Conservation (phyloP, 805 yeast genomes). For the Pichia heedii region DNA sequence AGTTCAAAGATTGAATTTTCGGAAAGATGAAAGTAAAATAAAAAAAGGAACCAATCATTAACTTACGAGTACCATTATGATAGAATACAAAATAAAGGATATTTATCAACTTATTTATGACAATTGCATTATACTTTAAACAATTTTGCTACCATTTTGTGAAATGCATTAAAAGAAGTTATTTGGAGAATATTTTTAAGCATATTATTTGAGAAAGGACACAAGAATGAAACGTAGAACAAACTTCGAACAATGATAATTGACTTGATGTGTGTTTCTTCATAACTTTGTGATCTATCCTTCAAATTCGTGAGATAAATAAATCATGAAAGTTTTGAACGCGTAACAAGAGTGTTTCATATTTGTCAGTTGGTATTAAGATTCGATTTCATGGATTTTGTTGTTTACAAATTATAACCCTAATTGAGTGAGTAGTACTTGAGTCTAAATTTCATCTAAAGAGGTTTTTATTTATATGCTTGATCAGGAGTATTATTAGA, state of each 20-base stretch:
- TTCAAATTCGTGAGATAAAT: background rate
- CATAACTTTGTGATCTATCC: background rate
- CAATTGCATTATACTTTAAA: background rate
- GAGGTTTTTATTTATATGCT: no score
- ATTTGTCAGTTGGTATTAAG: background rate
- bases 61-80: background rate
- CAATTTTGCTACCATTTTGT: background rate
- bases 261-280: background rate
- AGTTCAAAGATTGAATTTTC: background rate
- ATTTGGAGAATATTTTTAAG: no score
- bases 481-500: no score
- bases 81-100: background rate
- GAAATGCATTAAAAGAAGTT: background rate
- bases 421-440: no score
- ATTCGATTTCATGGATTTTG: no score
- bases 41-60: background rate
- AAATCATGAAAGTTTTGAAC: background rate
- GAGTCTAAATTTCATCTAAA: no score
- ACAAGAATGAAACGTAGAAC: background rate
- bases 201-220: background rate
- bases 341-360: constrained; percentile 2
- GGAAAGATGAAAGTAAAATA: no score
- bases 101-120: background rate
- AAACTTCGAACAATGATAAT: background rate
- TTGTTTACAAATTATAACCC: no score